A percentile compares a stretch with the other conserved stretches of the same genome.
Conservation (phyloP, 78 protist genomes). For the Dictyostelium firmibasis region DNA sequence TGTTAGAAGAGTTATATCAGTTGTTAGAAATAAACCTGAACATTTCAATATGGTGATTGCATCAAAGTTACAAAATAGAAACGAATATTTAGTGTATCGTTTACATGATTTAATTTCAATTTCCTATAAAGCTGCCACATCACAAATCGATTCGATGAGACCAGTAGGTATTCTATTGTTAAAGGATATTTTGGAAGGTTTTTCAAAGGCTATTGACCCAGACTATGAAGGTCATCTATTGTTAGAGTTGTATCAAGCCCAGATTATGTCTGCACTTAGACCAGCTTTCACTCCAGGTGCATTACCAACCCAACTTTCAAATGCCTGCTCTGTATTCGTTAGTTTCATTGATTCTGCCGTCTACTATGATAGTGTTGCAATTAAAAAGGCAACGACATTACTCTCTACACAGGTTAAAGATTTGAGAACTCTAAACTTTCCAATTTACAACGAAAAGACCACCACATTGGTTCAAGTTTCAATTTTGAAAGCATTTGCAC, state of each 20-base stretch:
- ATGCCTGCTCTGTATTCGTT: slow-evolving; percentile 55
- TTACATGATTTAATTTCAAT: slow-evolving; percentile 65
- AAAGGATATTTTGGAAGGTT: slow-evolving; percentile 62
- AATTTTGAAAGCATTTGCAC: slow-evolving; percentile 67
- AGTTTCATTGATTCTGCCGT: slow-evolving; percentile 30
- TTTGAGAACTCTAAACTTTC: slow-evolving; percentile 51
- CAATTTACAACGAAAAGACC: slow-evolving; percentile 68
- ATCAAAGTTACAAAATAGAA: not conserved
- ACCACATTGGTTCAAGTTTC: slow-evolving; percentile 80
- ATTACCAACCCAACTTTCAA: slow-evolving; percentile 54
- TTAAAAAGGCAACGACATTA: slow-evolving; percentile 30
- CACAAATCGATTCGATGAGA: slow-evolving; percentile 75
- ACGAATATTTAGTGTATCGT: slow-evolving; percentile 25
- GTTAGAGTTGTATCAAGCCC: slow-evolving; percentile 80
- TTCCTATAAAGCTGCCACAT: slow-evolving; percentile 66
- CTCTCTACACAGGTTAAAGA: slow-evolving; percentile 19
- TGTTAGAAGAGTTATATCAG: slow-evolving; percentile 61
- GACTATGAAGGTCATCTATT: slow-evolving; percentile 82
- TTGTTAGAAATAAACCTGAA: slow-evolving; percentile 39
- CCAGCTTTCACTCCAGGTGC: slow-evolving; percentile 77
- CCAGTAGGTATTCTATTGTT: slow-evolving; percentile 71
- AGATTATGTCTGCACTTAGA: slow-evolving; percentile 77
- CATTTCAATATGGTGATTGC: slow-evolving; percentile 32
- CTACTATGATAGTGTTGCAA: slow-evolving; percentile 59
- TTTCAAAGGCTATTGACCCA: slow-evolving; percentile 59